Evolutionary conservation across 148 eudicot genomes (phyloP).

Genomic region (Hydrangea macrophylla): DNA sequence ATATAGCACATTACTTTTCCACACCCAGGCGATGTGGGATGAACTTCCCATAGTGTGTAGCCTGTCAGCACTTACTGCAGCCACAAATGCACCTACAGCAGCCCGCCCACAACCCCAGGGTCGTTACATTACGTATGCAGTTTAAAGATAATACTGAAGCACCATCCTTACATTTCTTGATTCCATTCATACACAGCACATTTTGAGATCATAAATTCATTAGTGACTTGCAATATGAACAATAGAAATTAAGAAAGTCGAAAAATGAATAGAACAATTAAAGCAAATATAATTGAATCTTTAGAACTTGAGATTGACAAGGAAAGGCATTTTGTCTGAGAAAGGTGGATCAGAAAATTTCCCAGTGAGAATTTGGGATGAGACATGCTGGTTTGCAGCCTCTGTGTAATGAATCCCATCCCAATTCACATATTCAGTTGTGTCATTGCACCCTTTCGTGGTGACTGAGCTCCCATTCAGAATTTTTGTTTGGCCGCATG

Average conservation of each 20-base stretch:
- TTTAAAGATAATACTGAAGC: neutral
- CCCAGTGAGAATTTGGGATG: slow-evolving; percentile 61
- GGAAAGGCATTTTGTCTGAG: slow-evolving; percentile 55
- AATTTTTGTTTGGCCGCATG: slow-evolving; percentile 67
- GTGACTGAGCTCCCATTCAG: slow-evolving; percentile 69
- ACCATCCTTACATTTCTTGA: neutral
- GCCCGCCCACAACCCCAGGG: too few species aligned
- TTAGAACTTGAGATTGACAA: slow-evolving; percentile 48
- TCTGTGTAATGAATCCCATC: slow-evolving; percentile 77
- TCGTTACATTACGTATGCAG: too few species aligned
- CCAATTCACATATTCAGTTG: slow-evolving; percentile 59
- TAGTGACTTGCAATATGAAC: neutral
- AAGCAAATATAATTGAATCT: neutral
- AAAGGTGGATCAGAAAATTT: slow-evolving; percentile 64
- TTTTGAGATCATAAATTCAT: neutral
- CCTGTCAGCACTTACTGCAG: too few species aligned
- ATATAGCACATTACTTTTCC: too few species aligned
- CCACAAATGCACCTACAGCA: too few species aligned
- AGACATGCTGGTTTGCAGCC: slow-evolving; percentile 61
- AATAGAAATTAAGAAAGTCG: neutral
- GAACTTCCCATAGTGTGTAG: too few species aligned
- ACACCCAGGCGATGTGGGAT: too few species aligned
- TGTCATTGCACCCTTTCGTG: slow-evolving; percentile 60
- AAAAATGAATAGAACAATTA: neutral
- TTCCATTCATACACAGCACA: neutral